Conservation (phyloP, 306 rosid species). For the Potentilla sterilis region DNA sequence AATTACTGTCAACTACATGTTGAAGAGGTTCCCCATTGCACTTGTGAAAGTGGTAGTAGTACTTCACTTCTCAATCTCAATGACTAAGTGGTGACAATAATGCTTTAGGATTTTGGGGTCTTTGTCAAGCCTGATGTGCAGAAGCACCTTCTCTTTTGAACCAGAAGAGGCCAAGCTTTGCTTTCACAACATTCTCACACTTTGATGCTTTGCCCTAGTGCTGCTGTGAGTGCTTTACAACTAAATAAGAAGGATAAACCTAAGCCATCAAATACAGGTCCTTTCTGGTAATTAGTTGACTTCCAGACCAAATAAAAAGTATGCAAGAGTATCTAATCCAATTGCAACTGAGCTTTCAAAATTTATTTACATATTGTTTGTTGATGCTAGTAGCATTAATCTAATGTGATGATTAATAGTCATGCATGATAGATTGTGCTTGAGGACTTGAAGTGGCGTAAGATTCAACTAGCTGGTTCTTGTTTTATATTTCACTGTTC, state of each 20-base stretch:
- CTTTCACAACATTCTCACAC: neutral
- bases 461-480: neutral
- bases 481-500: no score
- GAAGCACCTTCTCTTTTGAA: neutral
- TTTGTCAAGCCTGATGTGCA: constrained; percentile 1
- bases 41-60: neutral
- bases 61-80: neutral
- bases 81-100: neutral
- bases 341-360: neutral
- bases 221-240: neutral
- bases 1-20: neutral
- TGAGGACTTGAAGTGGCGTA: neutral
- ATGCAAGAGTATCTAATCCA: constrained; percentile 2
- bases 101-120: neutral
- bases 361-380: neutral
- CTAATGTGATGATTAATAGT: neutral
- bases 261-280: neutral
- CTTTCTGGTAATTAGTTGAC: constrained; percentile 2
- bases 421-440: no score
- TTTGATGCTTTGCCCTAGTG: neutral
- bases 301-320: neutral
- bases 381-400: neutral
- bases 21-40: constrained; percentile 6
- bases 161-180: neutral
- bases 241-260: neutral